Percentiles rank a stretch among this genome's conserved stretches.
Evolutionary conservation across 2,329 filamentous ascomycete genomes (phyloP).

Genomic region (Aspergillus nomiae): DNA sequence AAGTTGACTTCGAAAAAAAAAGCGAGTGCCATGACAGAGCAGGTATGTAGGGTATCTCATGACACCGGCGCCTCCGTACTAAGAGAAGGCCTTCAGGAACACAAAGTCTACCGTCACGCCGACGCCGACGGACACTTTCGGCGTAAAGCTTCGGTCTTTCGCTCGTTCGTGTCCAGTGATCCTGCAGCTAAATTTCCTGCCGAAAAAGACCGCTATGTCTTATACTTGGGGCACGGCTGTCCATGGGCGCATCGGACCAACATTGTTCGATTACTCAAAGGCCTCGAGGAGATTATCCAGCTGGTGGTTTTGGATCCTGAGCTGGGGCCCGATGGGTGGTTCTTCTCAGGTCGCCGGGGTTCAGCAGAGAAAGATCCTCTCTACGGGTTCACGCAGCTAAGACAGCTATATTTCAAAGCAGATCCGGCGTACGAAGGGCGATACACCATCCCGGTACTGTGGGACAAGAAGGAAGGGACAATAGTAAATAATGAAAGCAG

Average conservation of each 20-base stretch:
- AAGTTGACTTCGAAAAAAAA: neutral
- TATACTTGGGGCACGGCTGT: conserved; percentile 64
- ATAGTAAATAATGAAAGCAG: conserved; percentile 88
- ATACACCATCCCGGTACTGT: conserved; percentile 81
- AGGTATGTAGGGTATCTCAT: conserved; percentile 7
- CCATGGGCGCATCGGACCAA: conserved; percentile 63
- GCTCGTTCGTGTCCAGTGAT: conserved; percentile 57
- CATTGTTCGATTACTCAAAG: conserved; percentile 53
- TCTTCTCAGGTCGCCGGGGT: conserved; percentile 68
- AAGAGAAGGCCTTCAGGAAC: conserved; percentile 10
- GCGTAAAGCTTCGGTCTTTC: conserved; percentile 58
- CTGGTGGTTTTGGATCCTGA: conserved; percentile 46
- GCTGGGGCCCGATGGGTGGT: conserved; percentile 63
- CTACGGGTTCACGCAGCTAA: conserved; percentile 70
- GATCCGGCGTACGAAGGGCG: conserved; percentile 70
- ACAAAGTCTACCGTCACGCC: conserved; percentile 33
- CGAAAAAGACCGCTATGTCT: conserved; percentile 61
- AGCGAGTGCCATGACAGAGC: conserved; percentile 10
- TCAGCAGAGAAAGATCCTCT: conserved; percentile 65
- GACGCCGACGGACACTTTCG: conserved; percentile 56
- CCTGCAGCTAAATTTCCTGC: conserved; percentile 57
- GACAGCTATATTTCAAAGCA: conserved; percentile 73
- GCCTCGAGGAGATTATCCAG: conserved; percentile 53
- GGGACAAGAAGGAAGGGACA: conserved; percentile 71
- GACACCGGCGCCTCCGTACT: neutral